Conservation (phyloP, 345 rosid genomes). For the Ceriops tagal region DNA sequence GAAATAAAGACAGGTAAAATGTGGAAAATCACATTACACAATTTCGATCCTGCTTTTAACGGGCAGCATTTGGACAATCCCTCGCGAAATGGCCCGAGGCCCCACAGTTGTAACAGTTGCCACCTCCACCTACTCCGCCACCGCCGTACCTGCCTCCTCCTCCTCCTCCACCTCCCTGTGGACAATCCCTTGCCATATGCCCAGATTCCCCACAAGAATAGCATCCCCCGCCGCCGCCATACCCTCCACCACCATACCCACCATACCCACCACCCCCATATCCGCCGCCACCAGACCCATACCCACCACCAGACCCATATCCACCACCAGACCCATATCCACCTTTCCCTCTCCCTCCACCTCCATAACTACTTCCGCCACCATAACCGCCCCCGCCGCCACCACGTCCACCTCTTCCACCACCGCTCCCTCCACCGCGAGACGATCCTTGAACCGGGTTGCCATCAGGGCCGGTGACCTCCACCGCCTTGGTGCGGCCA, state of each 20-base stretch:
- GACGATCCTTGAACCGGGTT: slow-evolving; percentile 43
- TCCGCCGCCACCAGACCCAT: slow-evolving; percentile 26
- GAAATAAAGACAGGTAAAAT: slow-evolving; percentile 1
- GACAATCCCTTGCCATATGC: slow-evolving; percentile 53
- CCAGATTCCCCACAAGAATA: slow-evolving; percentile 42
- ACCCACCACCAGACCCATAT: slow-evolving; percentile 19
- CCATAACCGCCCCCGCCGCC: slow-evolving; percentile 29
- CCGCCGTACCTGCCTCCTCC: slow-evolving; percentile 25
- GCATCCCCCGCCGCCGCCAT: slow-evolving; percentile 47
- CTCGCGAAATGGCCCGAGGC: slow-evolving; percentile 79
- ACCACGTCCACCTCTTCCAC: slow-evolving; percentile 21
- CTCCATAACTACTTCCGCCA: slow-evolving; percentile 23
- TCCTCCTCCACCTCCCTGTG: slow-evolving; percentile 40
- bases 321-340: slow-evolving; percentile 3
- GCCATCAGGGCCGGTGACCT: slow-evolving; percentile 73
- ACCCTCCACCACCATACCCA: slow-evolving; percentile 32
- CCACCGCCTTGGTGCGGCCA: slow-evolving; percentile 70
- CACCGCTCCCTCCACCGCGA: slow-evolving; percentile 46
- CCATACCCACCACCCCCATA: slow-evolving; percentile 20
- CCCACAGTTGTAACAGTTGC: slow-evolving; percentile 75
- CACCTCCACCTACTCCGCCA: slow-evolving; percentile 41
- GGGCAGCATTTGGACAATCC: slow-evolving; percentile 67
- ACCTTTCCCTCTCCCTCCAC: slow-evolving; percentile 27
- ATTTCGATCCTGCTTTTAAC: slow-evolving; percentile 22
- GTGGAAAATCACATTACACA: slow-evolving; percentile 9